Conservation (phyloP, 208 protist species). For the Trypanosoma brucei region DNA sequence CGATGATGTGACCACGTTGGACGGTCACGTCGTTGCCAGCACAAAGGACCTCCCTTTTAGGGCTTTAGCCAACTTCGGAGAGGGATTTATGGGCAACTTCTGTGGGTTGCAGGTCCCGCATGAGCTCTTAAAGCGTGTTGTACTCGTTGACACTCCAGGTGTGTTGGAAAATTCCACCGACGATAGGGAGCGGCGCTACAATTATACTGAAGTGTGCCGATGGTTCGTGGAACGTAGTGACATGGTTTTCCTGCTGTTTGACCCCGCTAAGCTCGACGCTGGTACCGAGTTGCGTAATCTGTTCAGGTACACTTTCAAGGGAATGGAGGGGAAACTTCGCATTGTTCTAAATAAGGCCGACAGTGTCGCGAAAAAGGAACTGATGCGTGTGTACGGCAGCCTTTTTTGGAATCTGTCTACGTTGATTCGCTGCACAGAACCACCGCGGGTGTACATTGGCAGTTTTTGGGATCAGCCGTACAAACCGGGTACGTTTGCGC, state of each 20-base stretch:
- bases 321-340: constrained; percentile 90
- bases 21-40: constrained; percentile 80
- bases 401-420: constrained; percentile 95
- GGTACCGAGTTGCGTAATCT: constrained; percentile 63
- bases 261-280: constrained; percentile 69
- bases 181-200: constrained; percentile 52
- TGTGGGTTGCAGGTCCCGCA: constrained; percentile 70
- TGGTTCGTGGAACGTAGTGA: constrained; percentile 81
- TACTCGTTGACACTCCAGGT: constrained; percentile 74
- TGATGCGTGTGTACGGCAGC: constrained; percentile 94
- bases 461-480: constrained; percentile 94
- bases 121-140: constrained; percentile 79
- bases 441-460: constrained; percentile 93
- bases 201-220: constrained; percentile 63
- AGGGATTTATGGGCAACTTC: constrained; percentile 85
- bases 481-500: constrained; percentile 48
- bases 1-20: constrained; percentile 53
- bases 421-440: constrained; percentile 91
- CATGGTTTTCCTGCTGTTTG: constrained; percentile 78
- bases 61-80: constrained; percentile 78
- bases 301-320: constrained; percentile 56
- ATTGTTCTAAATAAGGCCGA: constrained; percentile 97
- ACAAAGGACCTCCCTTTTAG: constrained; percentile 88
- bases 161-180: constrained; percentile 65
- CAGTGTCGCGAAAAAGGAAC: constrained; percentile 84